These are phyloP conservation scores for Dissoconium aciculare DNA, from an alignment of 2,329 filamentous ascomycete genomes.

Conservation along the genomic window DNA sequence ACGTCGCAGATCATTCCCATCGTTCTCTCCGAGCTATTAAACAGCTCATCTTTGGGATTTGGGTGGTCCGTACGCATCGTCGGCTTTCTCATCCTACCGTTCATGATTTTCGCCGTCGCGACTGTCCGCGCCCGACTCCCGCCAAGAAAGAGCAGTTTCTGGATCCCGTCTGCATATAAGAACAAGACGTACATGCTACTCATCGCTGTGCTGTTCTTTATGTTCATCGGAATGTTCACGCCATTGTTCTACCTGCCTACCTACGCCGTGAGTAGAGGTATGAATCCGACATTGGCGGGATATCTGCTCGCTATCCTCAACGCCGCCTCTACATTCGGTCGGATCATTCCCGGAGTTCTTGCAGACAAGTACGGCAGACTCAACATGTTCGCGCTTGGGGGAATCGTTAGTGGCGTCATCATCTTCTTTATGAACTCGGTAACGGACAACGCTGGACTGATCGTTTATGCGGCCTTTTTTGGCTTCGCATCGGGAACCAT, in stretches of 20 bases:
- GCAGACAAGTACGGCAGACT: conserved; percentile 29
- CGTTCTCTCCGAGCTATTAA: conserved; percentile 35
- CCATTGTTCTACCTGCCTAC: conserved; percentile 29
- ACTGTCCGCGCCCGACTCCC: conserved; percentile 2
- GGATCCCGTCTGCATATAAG: neutral
- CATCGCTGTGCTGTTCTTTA: conserved; percentile 12
- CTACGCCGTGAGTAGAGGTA: conserved; percentile 19
- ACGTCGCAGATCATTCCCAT: too few relatives aligned
- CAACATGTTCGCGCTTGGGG: conserved; percentile 27
- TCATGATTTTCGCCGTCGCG: conserved; percentile 21
- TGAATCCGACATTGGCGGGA: conserved; percentile 13
- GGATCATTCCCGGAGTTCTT: conserved; percentile 26
- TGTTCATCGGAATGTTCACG: conserved; percentile 21
- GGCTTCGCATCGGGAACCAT: conserved; percentile 32
- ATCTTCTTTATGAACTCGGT: conserved; percentile 27
- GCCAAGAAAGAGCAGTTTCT: neutral
- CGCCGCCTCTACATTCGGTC: conserved; percentile 27
- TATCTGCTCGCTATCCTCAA: conserved; percentile 28
- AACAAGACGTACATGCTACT: conserved; percentile 8
- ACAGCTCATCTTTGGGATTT: conserved; percentile 34
- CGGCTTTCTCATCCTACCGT: conserved; percentile 36
- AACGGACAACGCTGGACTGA: conserved; percentile 19
- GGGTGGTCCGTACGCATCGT: conserved; percentile 38
- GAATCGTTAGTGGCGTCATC: conserved; percentile 23
- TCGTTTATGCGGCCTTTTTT: conserved; percentile 28